These are phyloP conservation scores for Hyparrhenia diplandra DNA, from an alignment of 176 grass and related monocot species.

Conservation along the genomic window DNA sequence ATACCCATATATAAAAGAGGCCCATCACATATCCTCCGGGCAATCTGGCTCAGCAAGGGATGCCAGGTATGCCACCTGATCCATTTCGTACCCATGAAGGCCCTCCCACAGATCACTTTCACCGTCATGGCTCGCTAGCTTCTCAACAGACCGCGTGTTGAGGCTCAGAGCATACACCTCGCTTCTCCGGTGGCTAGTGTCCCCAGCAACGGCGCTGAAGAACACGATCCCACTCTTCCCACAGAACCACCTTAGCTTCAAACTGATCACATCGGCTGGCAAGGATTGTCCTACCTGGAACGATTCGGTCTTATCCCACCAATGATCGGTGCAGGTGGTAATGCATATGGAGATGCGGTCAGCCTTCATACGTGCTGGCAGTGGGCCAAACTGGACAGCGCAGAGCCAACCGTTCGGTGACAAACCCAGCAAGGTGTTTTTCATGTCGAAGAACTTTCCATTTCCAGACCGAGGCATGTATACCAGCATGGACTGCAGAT, in stretches of 20 bases:
- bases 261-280: neutral
- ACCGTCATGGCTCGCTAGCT: neutral
- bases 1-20: neutral
- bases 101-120: neutral
- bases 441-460: neutral
- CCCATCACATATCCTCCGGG: neutral
- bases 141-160: neutral
- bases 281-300: neutral
- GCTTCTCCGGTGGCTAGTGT: neutral
- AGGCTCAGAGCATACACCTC: slow-evolving; percentile 3
- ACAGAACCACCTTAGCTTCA: neutral
- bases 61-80: neutral
- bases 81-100: neutral
- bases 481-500: neutral
- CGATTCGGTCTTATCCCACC: neutral
- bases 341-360: neutral
- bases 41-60: neutral
- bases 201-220: neutral
- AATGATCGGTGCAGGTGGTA: neutral
- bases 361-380: neutral
- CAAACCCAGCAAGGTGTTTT: neutral
- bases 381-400: neutral
- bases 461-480: neutral
- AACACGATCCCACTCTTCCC: neutral
- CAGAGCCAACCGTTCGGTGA: neutral